A percentile compares a stretch with the other conserved stretches of the same genome.
Evolutionary conservation across 805 yeast species (phyloP).

Genomic region (Barnettozyma sp.): DNA sequence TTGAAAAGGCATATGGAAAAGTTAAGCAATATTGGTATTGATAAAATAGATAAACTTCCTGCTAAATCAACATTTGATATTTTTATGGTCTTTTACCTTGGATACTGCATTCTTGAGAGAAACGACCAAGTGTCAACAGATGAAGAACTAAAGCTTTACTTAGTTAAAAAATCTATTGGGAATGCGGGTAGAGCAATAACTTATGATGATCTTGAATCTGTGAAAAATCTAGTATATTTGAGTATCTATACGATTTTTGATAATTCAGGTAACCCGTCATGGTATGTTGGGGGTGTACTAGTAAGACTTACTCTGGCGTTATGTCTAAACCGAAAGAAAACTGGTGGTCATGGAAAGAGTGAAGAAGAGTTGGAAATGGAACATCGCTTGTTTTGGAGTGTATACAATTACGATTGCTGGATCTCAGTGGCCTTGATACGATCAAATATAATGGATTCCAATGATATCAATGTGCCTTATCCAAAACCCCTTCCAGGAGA

Average conservation of each 20-base stretch:
- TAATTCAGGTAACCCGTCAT: constrained; percentile 41
- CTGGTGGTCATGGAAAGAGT: neutral
- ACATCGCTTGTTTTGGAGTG: constrained; percentile 41
- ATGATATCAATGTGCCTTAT: constrained; percentile 40
- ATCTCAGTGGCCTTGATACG: constrained; percentile 44
- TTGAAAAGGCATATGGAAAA: constrained; percentile 25
- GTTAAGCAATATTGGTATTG: constrained; percentile 30
- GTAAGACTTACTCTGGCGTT: constrained; percentile 38
- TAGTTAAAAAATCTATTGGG: constrained; percentile 36
- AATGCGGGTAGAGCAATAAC: constrained; percentile 33
- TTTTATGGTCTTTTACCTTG: constrained; percentile 47
- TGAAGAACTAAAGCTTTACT: constrained; percentile 34
- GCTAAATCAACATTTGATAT: constrained; percentile 36
- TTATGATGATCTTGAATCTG: constrained; percentile 34
- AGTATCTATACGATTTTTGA: constrained; percentile 47
- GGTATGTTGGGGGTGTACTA: constrained; percentile 46
- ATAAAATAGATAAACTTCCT: constrained; percentile 21
- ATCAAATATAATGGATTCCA: constrained; percentile 41
- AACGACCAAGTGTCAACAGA: constrained; percentile 31
- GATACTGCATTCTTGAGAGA: constrained; percentile 43
- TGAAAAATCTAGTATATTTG: constrained; percentile 36
- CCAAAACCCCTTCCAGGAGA: constrained; percentile 36
- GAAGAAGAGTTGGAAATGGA: constrained; percentile 26
- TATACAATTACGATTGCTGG: constrained; percentile 34
- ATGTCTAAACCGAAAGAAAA: constrained; percentile 38